Evolutionary conservation across 176 grass and related monocot genomes (phyloP), one percentile per base, ranked within the genome.

Genomic region (Oryza meyeriana): DNA sequence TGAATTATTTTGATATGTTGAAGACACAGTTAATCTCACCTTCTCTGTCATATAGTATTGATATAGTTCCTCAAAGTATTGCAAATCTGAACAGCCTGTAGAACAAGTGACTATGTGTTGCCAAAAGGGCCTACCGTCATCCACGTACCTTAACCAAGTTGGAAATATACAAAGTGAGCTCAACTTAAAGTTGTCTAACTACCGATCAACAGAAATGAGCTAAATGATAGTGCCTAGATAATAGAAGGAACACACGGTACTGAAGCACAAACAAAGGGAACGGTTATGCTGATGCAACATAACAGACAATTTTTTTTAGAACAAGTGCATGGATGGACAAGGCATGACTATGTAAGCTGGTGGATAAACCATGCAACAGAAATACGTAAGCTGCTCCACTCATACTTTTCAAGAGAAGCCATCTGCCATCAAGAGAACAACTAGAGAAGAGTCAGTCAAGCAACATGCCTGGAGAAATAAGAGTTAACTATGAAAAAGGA

Each of bases 41-140:
- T 93, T 92, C 79, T 89, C 94, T 58, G 94, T 96, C 45, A 87
- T 83, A 74, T 89, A 96, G 75, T 96, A 96, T 6, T 87, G 75
- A 82, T 96, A 96, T 12, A 96, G 90, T 71, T 95, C 93, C 88
- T 96, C 93, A 81, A 96, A 96, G 79, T 96, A 96, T 28, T 79
- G 82, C 57, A 42, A 12, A 74, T 96, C 88, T 59, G 93, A 96
- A 64, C 93, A 96, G 6, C 93, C 93, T 63, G 93, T 95, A 59
- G 93, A 95, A 82, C 79, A 88, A 48, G 75, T 92, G 57, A 96
- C 93, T 68, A 96, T 92, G 36, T 90, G 79, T 75, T 92, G 85
- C 90, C 93, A 92, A 84, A 96, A 96, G 45, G 85, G 79, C 77
- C 85, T 96, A 33, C 90, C 93, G 79, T 96, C 93, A 88, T 90